These are phyloP conservation scores for Coemansia biformis DNA, from an alignment of 192 early-diverging fungal species.

Conservation along the genomic window DNA sequence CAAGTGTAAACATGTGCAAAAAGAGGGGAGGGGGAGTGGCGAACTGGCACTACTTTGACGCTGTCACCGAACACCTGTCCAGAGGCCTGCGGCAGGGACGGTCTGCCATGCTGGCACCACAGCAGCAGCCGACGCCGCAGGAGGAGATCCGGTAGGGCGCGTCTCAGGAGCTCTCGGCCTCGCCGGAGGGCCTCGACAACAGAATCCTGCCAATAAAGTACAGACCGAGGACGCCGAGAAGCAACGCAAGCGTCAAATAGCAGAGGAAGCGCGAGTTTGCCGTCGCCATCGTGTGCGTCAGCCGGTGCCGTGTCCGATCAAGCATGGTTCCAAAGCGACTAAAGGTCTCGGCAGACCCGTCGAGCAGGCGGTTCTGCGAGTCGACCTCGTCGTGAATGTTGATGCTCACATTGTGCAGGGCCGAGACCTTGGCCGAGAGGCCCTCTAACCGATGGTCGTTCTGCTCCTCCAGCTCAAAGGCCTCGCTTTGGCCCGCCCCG, in stretches of 20 bases:
- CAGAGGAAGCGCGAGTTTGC: constrained; percentile 37
- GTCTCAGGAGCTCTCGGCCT: background rate
- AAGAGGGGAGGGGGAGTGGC: no score
- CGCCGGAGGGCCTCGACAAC: constrained; percentile 6
- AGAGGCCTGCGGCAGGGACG: no score
- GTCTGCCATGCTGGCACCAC: no score
- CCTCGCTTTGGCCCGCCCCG: constrained; percentile 24
- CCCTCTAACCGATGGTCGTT: constrained; percentile 39
- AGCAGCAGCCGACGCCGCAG: no score
- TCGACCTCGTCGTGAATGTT: constrained; percentile 42
- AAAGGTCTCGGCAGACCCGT: constrained; percentile 33
- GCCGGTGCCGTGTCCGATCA: constrained; percentile 33
- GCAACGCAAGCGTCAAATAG: constrained; percentile 33
- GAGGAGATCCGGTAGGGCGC: no score
- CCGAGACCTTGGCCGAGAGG: constrained; percentile 41
- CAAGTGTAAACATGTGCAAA: no score
- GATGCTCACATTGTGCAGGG: constrained; percentile 39
- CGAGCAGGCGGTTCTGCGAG: constrained; percentile 41
- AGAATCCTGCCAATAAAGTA: constrained; percentile 37
- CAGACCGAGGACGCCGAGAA: constrained; percentile 30
- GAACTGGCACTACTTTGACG: no score
- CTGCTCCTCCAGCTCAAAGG: constrained; percentile 46
- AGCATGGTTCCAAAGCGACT: constrained; percentile 46
- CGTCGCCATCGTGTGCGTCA: constrained; percentile 40
- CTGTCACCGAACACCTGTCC: no score